Evolutionary conservation across 495 filamentous ascomycete species (phyloP).

Genomic region (Penicillium robsamsonii): DNA sequence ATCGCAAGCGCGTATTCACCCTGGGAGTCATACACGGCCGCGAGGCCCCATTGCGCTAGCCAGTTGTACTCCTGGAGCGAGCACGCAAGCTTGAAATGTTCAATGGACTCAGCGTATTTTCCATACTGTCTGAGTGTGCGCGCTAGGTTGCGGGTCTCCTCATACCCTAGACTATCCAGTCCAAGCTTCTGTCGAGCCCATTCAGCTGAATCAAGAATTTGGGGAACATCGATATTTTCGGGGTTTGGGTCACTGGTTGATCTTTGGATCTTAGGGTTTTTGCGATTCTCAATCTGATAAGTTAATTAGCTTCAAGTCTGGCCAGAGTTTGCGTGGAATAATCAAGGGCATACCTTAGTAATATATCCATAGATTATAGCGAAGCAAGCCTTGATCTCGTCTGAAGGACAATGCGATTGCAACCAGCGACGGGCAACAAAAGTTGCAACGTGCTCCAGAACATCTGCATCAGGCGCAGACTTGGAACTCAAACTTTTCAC

Average conservation of each 20-base stretch:
- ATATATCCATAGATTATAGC: conserved; percentile 13
- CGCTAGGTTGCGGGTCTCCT: conserved; percentile 17
- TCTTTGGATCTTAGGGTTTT: conserved; percentile 5
- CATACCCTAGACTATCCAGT: conserved; percentile 12
- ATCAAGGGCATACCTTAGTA: conserved; percentile 14
- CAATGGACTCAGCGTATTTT: conserved; percentile 12
- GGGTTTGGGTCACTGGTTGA: neutral
- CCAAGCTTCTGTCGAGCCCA: conserved; percentile 15
- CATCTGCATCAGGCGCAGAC: conserved; percentile 22
- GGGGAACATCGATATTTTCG: neutral
- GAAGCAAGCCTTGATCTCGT: neutral
- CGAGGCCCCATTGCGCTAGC: conserved; percentile 15
- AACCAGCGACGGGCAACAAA: conserved; percentile 18
- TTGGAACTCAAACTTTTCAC: conserved; percentile 23
- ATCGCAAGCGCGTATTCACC: conserved; percentile 12
- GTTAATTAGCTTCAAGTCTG: neutral
- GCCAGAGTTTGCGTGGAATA: neutral
- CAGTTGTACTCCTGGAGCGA: conserved; percentile 16
- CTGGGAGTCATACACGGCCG: conserved; percentile 8
- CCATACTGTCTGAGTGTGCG: conserved; percentile 10
- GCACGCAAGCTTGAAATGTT: conserved; percentile 18
- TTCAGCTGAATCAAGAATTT: conserved; percentile 6
- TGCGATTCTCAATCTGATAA: conserved; percentile 14
- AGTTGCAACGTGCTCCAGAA: conserved; percentile 19
- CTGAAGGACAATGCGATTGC: neutral